Evolutionary conservation across 129 eudicot genomes (phyloP), one percentile per base, ranked within the genome.

Genomic region (Flaveria brownii): DNA sequence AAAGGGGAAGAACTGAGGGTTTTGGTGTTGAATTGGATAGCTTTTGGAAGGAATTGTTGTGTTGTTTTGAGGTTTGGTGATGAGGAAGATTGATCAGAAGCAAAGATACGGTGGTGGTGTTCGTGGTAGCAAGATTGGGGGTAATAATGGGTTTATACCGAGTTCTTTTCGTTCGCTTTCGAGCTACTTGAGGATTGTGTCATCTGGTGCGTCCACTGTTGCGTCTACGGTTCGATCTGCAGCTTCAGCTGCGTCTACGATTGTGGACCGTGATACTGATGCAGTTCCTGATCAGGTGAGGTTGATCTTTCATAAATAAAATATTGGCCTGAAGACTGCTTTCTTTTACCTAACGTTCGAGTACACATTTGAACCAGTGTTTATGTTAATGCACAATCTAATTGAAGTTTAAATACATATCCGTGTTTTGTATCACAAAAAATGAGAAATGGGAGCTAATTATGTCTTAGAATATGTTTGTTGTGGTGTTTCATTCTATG

Each of bases 151-250:
- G 25, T 79, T 93, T 45, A 80, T 92, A 20, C 93, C 96, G 18
- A 84, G 71, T 22, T 93, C 98, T 15, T 77, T 93, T 65, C 81
- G 88, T 50, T 85, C 96, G 45, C 60, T 92, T 25, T 92, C 98
- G 0, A 83, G 92, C 56, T 91, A 88, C 75, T 78, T 87, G 85
- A 88, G 87, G 87, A 86, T 89, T 51, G 93, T 93, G 51, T 87
- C 96, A 0, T 87, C 90, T 5, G 96, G 98, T 77, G 98, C 98
- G 16, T 87, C 93, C 0, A 88, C 87, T 12, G 97, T 93, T 14
- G 96, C 97, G 5, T 88, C 94, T 61, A 75, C 91, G 1, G 98
- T 93, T 16, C 76, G 92, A 76, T 90, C 97, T 36, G 97, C 98
- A 9, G 98, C 98, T 56, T 88, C 97, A 0, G 92, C 89, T 62